These are phyloP conservation scores for Pleurotus eryngii DNA, from an alignment of 768 basidiomycete species.

Conservation along the genomic window DNA sequence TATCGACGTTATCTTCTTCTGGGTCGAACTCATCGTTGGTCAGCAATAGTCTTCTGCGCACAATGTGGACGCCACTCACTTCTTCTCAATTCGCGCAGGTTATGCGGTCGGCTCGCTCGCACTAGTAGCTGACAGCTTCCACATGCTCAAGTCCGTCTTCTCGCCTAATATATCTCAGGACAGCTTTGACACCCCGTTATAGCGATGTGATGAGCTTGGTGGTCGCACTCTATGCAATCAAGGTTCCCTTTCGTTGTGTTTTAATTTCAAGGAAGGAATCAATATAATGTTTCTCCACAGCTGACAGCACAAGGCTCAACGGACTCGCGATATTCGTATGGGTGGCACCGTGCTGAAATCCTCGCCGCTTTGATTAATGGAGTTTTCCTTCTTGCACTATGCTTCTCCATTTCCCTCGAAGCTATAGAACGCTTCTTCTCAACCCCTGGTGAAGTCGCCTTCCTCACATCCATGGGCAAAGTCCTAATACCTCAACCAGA, in stretches of 20 bases:
- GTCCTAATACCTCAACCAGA: conserved; percentile 42
- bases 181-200: conserved; percentile 15
- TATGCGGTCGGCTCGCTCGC: conserved; percentile 96
- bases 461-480: conserved; percentile 1
- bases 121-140: conserved; percentile 94
- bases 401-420: conserved; percentile 93
- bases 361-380: conserved; percentile 94
- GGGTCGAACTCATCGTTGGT: conserved; percentile 83
- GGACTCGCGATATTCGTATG: conserved; percentile 87
- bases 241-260: conserved; percentile 34
- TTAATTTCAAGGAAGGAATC: neutral
- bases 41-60: conserved; percentile 16
- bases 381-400: conserved; percentile 93
- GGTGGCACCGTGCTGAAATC: conserved; percentile 99
- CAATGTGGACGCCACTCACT: conserved; percentile 6
- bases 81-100: conserved; percentile 41
- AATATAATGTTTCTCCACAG: conserved; percentile 32
- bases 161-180: conserved; percentile 6
- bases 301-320: conserved; percentile 56
- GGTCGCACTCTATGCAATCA: conserved; percentile 95
- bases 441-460: conserved; percentile 57
- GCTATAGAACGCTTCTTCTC: conserved; percentile 88
- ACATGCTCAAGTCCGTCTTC: conserved; percentile 89
- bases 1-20: conserved; percentile 86
- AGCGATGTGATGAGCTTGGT: conserved; percentile 96